Conservation (phyloP, 352 stramenopile genomes). For the Elongisporangium undulatum region DNA sequence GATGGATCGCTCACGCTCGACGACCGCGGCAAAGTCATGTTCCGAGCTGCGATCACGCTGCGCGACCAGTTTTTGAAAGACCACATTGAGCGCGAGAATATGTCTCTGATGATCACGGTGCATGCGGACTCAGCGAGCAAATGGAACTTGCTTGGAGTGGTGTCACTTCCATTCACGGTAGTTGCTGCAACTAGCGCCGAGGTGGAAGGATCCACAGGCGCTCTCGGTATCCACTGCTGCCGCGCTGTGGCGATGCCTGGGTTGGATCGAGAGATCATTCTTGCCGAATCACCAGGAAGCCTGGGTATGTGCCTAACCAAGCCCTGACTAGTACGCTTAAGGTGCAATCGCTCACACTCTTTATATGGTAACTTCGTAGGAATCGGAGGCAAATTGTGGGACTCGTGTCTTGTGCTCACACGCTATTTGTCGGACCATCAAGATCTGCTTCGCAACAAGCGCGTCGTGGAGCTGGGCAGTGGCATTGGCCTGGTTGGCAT, state of each 20-base stretch:
- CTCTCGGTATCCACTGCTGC: slow-evolving; percentile 71
- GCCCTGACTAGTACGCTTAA: not conserved
- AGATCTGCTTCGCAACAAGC: slow-evolving; percentile 33
- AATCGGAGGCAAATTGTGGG: slow-evolving; percentile 82
- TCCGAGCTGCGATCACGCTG: slow-evolving; percentile 33
- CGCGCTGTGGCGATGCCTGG: slow-evolving; percentile 46
- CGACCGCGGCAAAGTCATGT: slow-evolving; percentile 51
- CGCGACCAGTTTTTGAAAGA: not conserved
- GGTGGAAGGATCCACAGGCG: slow-evolving; percentile 14
- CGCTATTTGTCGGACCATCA: slow-evolving; percentile 41
- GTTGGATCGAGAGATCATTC: slow-evolving; percentile 47
- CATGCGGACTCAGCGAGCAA: slow-evolving; percentile 21
- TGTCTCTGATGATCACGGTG: slow-evolving; percentile 29
- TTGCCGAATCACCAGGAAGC: slow-evolving; percentile 70
- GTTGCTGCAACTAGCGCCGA: slow-evolving; percentile 9
- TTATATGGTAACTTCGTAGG: slow-evolving; percentile 21
- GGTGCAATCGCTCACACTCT: slow-evolving; percentile 5
- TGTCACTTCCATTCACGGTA: slow-evolving; percentile 53
- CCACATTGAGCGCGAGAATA: not conserved
- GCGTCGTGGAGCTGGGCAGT: slow-evolving; percentile 69
- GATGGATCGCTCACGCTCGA: slow-evolving; percentile 45
- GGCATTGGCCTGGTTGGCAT: slow-evolving; percentile 74
- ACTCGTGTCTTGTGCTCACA: slow-evolving; percentile 74
- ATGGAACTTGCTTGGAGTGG: slow-evolving; percentile 63
- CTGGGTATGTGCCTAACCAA: slow-evolving; percentile 28